phyloP scores from a whole-genome alignment of 2,329 filamentous ascomycete species.

The Talaromyces sp. region DNA sequence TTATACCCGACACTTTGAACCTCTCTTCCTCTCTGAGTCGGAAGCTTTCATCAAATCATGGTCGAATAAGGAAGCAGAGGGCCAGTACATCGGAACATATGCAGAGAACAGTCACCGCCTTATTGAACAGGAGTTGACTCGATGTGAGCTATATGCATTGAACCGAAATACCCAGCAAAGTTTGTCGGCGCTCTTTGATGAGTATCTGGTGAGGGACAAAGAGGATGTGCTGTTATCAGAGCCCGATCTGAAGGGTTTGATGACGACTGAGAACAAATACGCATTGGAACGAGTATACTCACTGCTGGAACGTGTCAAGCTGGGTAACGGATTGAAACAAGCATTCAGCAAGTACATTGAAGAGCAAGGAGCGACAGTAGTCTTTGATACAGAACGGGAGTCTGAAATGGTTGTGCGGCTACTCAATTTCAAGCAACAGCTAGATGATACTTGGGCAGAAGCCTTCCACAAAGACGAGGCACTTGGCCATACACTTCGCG shows the following conservation, averaged over 20 bases:
- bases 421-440: constrained; percentile 71
- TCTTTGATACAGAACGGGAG: constrained; percentile 73
- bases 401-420: constrained; percentile 84
- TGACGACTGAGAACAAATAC: constrained; percentile 66
- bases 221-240: constrained; percentile 63
- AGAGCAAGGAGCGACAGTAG: constrained; percentile 69
- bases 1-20: constrained; percentile 78
- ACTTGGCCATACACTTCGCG: constrained; percentile 73
- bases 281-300: constrained; percentile 75
- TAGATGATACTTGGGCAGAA: constrained; percentile 72
- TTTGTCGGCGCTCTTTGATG: constrained; percentile 69
- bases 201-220: constrained; percentile 66
- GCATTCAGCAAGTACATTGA: constrained; percentile 80
- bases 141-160: constrained; percentile 77
- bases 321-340: constrained; percentile 66
- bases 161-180: constrained; percentile 78
- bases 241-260: constrained; percentile 66
- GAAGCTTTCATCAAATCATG: constrained; percentile 66
- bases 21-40: constrained; percentile 66
- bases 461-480: constrained; percentile 75
- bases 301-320: constrained; percentile 67
- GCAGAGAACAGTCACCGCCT: constrained; percentile 67
- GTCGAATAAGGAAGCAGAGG: constrained; percentile 62
- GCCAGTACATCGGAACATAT: constrained; percentile 67
- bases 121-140: constrained; percentile 66